A percentile compares a stretch with the other conserved stretches of the same genome.
Evolutionary conservation across 1,284 basidiomycete species (phyloP).

Genomic region (Apiotrichum brassicae): DNA sequence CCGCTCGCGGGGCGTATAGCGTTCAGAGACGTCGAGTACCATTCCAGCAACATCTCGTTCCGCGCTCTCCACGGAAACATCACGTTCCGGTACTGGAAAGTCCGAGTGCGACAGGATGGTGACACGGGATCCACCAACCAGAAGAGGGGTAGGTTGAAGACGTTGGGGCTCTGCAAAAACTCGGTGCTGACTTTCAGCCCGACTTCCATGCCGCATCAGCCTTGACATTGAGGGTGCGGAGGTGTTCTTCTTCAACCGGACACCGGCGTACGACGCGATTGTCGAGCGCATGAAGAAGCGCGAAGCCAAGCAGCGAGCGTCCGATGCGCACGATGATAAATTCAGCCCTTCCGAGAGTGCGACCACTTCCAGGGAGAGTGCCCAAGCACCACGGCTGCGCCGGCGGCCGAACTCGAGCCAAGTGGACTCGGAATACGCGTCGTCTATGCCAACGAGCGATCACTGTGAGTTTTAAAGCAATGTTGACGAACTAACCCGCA

Average conservation of each 20-base stretch:
- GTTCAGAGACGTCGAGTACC: slow-evolving; percentile 75
- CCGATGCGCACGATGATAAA: background rate
- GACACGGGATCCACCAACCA: slow-evolving; percentile 25
- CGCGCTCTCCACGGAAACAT: slow-evolving; percentile 73
- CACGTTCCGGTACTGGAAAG: slow-evolving; percentile 88
- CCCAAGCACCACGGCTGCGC: slow-evolving; percentile 1
- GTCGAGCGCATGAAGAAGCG: slow-evolving; percentile 61
- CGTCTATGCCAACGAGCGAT: no score
- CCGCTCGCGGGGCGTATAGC: slow-evolving; percentile 77
- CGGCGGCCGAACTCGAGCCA: background rate
- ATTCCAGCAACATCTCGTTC: slow-evolving; percentile 82
- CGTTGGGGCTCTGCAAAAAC: no score
- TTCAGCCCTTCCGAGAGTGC: slow-evolving; percentile 3
- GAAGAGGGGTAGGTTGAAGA: slow-evolving; percentile 27
- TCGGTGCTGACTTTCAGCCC: slow-evolving; percentile 20
- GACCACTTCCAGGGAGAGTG: background rate
- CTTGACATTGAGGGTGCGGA: slow-evolving; percentile 74
- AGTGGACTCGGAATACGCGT: no score
- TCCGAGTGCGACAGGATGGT: slow-evolving; percentile 56
- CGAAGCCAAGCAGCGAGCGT: slow-evolving; percentile 13
- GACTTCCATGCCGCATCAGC: slow-evolving; percentile 68
- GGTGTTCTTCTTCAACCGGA: slow-evolving; percentile 84
- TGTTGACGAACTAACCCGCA: no score
- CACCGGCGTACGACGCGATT: slow-evolving; percentile 77
- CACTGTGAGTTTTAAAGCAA: no score